Base-by-base conservation (phyloP, 2,329 filamentous ascomycete species). In the Trichophyton equinum region DNA sequence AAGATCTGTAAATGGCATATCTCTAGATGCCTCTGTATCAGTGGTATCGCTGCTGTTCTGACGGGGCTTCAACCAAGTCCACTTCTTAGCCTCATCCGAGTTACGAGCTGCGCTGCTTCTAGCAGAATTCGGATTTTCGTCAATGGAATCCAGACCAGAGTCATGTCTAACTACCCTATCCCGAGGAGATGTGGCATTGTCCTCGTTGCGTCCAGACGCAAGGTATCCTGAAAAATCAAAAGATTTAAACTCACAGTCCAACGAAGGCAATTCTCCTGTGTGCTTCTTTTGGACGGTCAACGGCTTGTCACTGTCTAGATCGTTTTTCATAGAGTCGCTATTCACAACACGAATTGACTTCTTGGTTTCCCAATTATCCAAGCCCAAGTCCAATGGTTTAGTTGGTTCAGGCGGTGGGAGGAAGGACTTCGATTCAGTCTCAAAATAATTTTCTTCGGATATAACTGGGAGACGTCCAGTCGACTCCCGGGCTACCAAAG, bases 341-440 rank as follows among this genome's bases (percentile, higher is more conserved):
- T 53, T 53, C 22, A 85, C 82, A 64, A 85, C 73, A 11, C 83
- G 77, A 49, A 85, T 82, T 0, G 82, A 85, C 33, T 75, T 71
- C 60, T 68, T 74, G 9, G 66, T 67, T 58, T 74, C 67, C 20
- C 59, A 63, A 46, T 58, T 62, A 47, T 55, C 51, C n/a, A 4
- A 11, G 9, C 57, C n/a, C 49, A 53, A 18, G 6, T 60, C 55
- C 33, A 57, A 30, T 8, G 9, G 36, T 53, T 57, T 40, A n/a
- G n/a, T 38, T 40, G 20, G n/a, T 22, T 38, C 40, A 2, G 25
- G 2, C 11, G 25, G 49, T 15, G 49, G 25, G 13, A 53, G 49
- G 27, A 53, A 53, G n/a, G 49, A 30, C 49, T 53, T 30, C 2
- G 49, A 30, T 27, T 33, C 40, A 42, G 15, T 30, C 27, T 57